Evolutionary conservation across 2,329 filamentous ascomycete species (phyloP), one percentile per base, ranked within the genome.

Genomic region (Aspergillus pseudoviridinutans): DNA sequence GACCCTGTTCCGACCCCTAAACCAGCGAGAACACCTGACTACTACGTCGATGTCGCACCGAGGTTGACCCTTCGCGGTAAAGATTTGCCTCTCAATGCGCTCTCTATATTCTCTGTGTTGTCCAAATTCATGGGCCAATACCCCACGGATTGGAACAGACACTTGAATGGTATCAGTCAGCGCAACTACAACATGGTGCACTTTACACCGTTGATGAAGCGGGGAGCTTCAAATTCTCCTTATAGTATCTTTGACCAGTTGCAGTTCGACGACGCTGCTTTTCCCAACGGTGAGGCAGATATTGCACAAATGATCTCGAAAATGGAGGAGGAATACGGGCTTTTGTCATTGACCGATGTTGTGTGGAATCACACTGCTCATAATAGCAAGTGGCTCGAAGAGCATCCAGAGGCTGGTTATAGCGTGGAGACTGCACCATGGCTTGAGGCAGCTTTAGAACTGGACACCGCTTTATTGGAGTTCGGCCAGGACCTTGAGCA

Each of bases 181-280:
- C 84, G 94, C 60, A 92, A 92, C 49, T 99, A 99, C 82, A 99
- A 99, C 78, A 97, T 97, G 92, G 87, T 99, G 59, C 94, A 99
- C 75, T 99, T 99, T 74, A 97, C 94, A 1, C 94, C 94, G 9
- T 80, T 99, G 64, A 94, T 96, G 81, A 82, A 89, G 58, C 87
- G 94, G 58, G 94, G 94, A 57, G 83, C 81, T 49, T 99, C 94
- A 53, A 96, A 99, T 71, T 99, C 94, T 1, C 94, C 94, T 0
- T 99, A 97, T 80, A 99, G 94, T 74, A 85, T 99, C 67, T 96
- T 89, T 72, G 90, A 99, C 68, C 95, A 99, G 78, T 82, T 95
- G 24, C 82, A 82, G 49, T 99, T 95, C 80, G 95, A 99, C 71
- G 84, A 87, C 4, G 78, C 79, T 8, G 85, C 87, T 68, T 99